Evolutionary conservation across 371 early-diverging fungal species (phyloP).

Genomic region (Mortierella polycephala): DNA sequence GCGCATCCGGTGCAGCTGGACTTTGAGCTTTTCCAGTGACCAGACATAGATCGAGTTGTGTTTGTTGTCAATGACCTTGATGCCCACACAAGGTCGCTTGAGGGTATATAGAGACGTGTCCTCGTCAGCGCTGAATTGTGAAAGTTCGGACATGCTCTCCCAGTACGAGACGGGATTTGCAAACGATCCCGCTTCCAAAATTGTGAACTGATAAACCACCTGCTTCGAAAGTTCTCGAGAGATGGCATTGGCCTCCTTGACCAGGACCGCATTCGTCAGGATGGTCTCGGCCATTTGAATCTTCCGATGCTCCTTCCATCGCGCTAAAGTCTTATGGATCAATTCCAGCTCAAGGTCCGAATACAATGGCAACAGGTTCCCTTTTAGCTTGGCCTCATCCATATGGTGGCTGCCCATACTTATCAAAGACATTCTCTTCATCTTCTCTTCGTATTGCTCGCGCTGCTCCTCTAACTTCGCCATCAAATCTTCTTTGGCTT

Average conservation of each 20-base stretch:
- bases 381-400: slow-evolving; percentile 38
- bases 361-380: slow-evolving; percentile 42
- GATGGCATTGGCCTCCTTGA: slow-evolving; percentile 92
- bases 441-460: slow-evolving; percentile 61
- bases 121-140: slow-evolving; percentile 67
- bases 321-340: slow-evolving; percentile 59
- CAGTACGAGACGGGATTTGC: slow-evolving; percentile 68
- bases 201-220: slow-evolving; percentile 84
- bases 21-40: slow-evolving; percentile 77
- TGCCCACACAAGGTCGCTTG: slow-evolving; percentile 71
- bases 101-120: slow-evolving; percentile 62
- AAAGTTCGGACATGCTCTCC: slow-evolving; percentile 67
- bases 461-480: slow-evolving; percentile 58
- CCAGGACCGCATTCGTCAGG: slow-evolving; percentile 72
- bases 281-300: slow-evolving; percentile 82
- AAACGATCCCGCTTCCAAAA: slow-evolving; percentile 69
- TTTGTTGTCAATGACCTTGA: slow-evolving; percentile 78
- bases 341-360: slow-evolving; percentile 62
- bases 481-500: slow-evolving; percentile 63
- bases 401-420: slow-evolving; percentile 28
- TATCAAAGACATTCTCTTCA: slow-evolving; percentile 58
- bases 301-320: slow-evolving; percentile 73
- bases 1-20: slow-evolving; percentile 80
- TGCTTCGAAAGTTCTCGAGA: slow-evolving; percentile 81
- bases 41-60: slow-evolving; percentile 79